phyloP scores from a whole-genome alignment of 495 filamentous ascomycete genomes.

The Hypoxylon lenormandii region DNA sequence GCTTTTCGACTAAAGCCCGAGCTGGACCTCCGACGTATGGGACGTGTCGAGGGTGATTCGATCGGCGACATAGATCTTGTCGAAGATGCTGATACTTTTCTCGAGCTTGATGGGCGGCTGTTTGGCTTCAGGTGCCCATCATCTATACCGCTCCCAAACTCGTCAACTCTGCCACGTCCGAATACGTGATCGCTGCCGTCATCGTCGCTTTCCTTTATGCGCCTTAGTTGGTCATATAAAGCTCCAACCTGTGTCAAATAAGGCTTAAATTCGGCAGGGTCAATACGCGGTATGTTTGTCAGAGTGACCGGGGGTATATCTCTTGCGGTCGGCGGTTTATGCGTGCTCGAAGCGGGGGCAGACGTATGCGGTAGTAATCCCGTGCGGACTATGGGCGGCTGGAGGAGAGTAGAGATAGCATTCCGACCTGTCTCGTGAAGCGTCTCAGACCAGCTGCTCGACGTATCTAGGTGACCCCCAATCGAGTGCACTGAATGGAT shows the following conservation, averaged over 20 bases:
- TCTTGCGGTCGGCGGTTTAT: slow-evolving; percentile 84
- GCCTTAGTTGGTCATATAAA: slow-evolving; percentile 83
- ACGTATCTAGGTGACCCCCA: slow-evolving; percentile 77
- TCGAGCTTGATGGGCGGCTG: slow-evolving; percentile 55
- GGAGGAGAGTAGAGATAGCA: slow-evolving; percentile 93
- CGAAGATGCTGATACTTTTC: slow-evolving; percentile 62
- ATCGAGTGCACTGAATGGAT: slow-evolving; percentile 72
- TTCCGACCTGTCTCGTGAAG: slow-evolving; percentile 84
- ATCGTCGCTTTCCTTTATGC: slow-evolving; percentile 76
- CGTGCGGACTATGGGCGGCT: slow-evolving; percentile 88
- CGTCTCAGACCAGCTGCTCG: slow-evolving; percentile 65
- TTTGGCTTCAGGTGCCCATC: slow-evolving; percentile 59
- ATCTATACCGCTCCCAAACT: slow-evolving; percentile 61
- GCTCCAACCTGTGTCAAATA: slow-evolving; percentile 86
- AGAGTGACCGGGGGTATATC: slow-evolving; percentile 96
- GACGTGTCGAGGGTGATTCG: slow-evolving; percentile 60
- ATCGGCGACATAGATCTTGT: slow-evolving; percentile 62
- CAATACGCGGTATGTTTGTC: slow-evolving; percentile 87
- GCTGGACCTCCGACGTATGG: slow-evolving; percentile 58
- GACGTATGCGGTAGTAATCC: slow-evolving; percentile 81
- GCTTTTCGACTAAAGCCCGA: slow-evolving; percentile 64
- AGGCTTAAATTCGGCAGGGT: slow-evolving; percentile 79
- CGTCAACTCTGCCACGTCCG: slow-evolving; percentile 63
- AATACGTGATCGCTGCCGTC: slow-evolving; percentile 61
- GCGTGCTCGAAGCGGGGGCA: slow-evolving; percentile 71